Percentiles rank a stretch among this genome's conserved stretches.
Conservation (phyloP, 352 stramenopile genomes). For the Thalassiosira ordinaria region DNA sequence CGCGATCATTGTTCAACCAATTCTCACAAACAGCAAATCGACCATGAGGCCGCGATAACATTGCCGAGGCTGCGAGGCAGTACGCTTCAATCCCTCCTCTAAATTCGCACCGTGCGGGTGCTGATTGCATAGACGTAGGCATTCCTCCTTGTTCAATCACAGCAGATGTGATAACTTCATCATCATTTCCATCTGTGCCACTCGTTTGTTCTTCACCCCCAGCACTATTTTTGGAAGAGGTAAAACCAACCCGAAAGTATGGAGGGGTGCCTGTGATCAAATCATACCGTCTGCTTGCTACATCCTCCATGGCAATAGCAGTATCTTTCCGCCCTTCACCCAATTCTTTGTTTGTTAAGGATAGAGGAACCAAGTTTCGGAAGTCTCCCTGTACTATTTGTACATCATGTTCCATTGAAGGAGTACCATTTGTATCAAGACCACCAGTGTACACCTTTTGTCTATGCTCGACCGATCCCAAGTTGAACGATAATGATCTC, state of each 20-base stretch:
- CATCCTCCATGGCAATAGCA: conserved; percentile 27
- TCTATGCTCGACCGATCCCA: conserved; percentile 33
- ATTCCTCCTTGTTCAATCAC: conserved; percentile 72
- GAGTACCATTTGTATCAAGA: background rate
- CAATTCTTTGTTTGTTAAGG: background rate
- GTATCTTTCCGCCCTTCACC: conserved; percentile 10
- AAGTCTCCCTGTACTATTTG: conserved; percentile 61
- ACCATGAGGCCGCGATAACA: conserved; percentile 42
- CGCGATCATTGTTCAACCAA: conserved; percentile 68
- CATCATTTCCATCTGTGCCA: background rate
- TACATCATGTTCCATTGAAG: conserved; percentile 17
- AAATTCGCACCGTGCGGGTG: conserved; percentile 83
- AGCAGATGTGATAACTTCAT: conserved; percentile 44
- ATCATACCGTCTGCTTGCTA: conserved; percentile 63
- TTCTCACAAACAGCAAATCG: conserved; percentile 73
- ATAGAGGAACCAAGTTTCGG: conserved; percentile 46
- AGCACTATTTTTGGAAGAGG: conserved; percentile 1
- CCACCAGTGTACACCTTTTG: conserved; percentile 25
- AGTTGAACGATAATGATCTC: conserved; percentile 66
- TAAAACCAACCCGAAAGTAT: conserved; percentile 77
- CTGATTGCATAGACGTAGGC: conserved; percentile 66
- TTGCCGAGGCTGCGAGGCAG: conserved; percentile 62
- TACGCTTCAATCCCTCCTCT: conserved; percentile 85
- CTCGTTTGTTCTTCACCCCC: background rate
- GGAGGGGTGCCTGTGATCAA: conserved; percentile 85